Percentiles rank a stretch among this genome's conserved stretches.
phyloP scores from a whole-genome alignment of 495 filamentous ascomycete species.

The Pyronema omphalodes region DNA sequence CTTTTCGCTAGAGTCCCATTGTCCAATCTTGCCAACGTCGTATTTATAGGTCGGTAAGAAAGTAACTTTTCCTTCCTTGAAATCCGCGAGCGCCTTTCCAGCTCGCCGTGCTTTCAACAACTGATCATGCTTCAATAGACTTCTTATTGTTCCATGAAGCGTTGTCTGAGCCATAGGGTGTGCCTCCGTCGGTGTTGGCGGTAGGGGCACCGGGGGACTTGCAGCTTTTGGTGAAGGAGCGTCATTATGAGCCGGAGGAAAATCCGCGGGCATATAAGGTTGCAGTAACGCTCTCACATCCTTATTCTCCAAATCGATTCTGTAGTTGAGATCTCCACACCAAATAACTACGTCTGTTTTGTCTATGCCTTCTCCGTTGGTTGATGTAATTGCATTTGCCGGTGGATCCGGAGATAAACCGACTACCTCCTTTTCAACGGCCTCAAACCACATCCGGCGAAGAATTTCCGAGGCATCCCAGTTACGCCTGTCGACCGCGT shows the following conservation, averaged over 20 bases:
- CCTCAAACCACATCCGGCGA: conserved; percentile 52
- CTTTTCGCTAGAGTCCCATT: conserved; percentile 92
- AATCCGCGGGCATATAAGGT: conserved; percentile 21
- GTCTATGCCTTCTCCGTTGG: conserved; percentile 48
- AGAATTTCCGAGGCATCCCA: conserved; percentile 75
- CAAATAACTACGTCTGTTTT: conserved; percentile 87
- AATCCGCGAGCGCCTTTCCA: conserved; percentile 71
- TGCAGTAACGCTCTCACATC: conserved; percentile 68
- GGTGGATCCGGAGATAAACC: conserved; percentile 28
- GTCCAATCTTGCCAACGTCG: conserved; percentile 78
- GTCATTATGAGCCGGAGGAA: conserved; percentile 13
- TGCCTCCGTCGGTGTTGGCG: conserved; percentile 7
- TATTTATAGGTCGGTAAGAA: conserved; percentile 96
- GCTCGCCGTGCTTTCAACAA: conserved; percentile 52
- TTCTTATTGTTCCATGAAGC: conserved; percentile 68
- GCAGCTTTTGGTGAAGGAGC: conserved; percentile 7
- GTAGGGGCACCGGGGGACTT: conserved; percentile 1
- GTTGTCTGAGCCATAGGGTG: conserved; percentile 28
- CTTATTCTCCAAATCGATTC: conserved; percentile 73
- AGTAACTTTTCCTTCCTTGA: conserved; percentile 70
- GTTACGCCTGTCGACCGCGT: conserved; percentile 64
- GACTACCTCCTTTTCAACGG: conserved; percentile 41
- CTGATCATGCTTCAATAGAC: conserved; percentile 80
- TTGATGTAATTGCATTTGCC: not conserved
- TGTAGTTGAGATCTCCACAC: conserved; percentile 94